phyloP scores from a whole-genome alignment of 2,329 filamentous ascomycete genomes.

The Fusarium oxysporum region DNA sequence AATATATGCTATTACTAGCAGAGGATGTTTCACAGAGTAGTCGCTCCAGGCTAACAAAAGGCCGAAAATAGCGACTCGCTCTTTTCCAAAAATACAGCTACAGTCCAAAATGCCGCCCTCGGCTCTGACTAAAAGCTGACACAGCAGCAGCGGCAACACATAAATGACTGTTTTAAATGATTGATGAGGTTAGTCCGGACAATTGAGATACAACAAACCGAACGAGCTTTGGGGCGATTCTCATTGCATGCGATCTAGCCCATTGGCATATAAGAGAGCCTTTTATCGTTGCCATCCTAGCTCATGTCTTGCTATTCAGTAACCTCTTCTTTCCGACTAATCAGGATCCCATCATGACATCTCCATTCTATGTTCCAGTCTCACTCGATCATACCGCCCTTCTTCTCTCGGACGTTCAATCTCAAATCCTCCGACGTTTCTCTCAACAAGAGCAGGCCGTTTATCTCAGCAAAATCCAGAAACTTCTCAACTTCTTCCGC shows the following conservation, averaged over 20 bases:
- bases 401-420: background rate
- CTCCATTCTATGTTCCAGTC: background rate
- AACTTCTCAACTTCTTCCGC: background rate
- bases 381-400: background rate
- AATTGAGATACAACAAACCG: background rate
- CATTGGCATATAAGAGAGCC: no score
- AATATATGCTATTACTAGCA: no score
- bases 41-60: background rate
- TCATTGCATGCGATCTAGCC: no score
- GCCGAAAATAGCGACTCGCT: background rate
- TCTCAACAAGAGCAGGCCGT: background rate
- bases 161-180: no score
- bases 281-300: no score
- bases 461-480: background rate
- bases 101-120: background rate
- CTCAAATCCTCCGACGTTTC: background rate
- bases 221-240: no score
- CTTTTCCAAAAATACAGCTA: background rate
- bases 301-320: no score
- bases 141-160: no score
- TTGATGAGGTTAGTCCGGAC: rapidly evolving
- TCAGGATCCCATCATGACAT: background rate
- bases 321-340: no score
- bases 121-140: background rate
- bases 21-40: background rate